These are phyloP conservation scores for Rhodotorula kratochvilovae DNA, from an alignment of 768 basidiomycete genomes.

Conservation along the genomic window DNA sequence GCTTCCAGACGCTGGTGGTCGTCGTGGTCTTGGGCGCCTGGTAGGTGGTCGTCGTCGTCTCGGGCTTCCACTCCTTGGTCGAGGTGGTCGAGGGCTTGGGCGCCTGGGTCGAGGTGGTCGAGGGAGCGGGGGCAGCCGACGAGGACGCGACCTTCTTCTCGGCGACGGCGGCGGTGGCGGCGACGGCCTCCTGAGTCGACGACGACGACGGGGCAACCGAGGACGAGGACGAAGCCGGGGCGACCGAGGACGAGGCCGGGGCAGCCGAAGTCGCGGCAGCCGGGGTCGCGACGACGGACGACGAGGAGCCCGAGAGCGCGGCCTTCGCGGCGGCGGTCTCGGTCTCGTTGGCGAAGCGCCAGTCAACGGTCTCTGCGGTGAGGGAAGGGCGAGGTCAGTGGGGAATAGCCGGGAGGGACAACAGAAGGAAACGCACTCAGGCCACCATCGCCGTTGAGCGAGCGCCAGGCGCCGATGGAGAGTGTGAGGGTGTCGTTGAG, in stretches of 20 bases:
- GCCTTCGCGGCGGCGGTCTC: conserved; percentile 48
- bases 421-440: conserved; percentile 1
- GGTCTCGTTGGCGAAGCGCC: conserved; percentile 38
- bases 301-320: conserved; percentile 45
- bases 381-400: neutral
- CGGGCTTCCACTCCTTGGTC: neutral
- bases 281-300: conserved; percentile 31
- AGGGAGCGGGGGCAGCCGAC: neutral
- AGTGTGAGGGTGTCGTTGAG: conserved; percentile 27
- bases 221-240: neutral
- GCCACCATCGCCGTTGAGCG: conserved; percentile 25
- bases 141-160: neutral
- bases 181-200: neutral
- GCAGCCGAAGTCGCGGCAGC: neutral
- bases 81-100: neutral
- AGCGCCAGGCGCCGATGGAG: conserved; percentile 49
- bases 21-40: conserved; percentile 5
- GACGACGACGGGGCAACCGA: neutral
- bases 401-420: no score
- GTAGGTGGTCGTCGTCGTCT: neutral
- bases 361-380: conserved; percentile 14
- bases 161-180: neutral
- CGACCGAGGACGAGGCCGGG: neutral
- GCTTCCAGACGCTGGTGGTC: conserved; percentile 5
- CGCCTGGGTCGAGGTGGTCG: neutral